phyloP scores from a whole-genome alignment of 148 eudicot genomes.

The Arctostaphylos glauca region DNA sequence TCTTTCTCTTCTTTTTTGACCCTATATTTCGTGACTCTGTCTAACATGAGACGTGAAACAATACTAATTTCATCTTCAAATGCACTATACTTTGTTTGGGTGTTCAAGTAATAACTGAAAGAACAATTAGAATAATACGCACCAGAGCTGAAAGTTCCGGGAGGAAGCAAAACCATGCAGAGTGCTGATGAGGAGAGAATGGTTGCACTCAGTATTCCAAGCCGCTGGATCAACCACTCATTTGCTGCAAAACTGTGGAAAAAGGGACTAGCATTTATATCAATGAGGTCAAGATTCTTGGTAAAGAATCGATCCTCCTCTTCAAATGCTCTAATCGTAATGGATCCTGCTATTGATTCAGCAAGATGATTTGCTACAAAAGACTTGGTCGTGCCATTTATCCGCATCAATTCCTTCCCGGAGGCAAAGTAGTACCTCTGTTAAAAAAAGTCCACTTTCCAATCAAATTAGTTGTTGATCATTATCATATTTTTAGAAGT shows the following conservation, averaged over 20 bases:
- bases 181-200: constrained; percentile 78
- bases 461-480: background rate
- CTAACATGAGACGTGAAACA: background rate
- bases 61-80: background rate
- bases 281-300: constrained; percentile 75
- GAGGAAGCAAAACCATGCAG: constrained; percentile 89
- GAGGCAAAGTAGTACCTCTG: constrained; percentile 79
- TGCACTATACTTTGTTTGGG: background rate
- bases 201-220: constrained; percentile 68
- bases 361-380: constrained; percentile 85
- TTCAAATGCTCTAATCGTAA: constrained; percentile 80
- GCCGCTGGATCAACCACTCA: constrained; percentile 87
- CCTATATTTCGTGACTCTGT: background rate
- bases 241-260: constrained; percentile 82
- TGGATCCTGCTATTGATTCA: constrained; percentile 77
- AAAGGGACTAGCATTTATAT: constrained; percentile 73
- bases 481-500: background rate
- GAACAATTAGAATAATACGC: background rate
- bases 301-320: constrained; percentile 79
- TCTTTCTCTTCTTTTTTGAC: background rate
- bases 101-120: background rate
- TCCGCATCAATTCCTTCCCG: constrained; percentile 84
- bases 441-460: background rate
- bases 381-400: constrained; percentile 92
- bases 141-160: constrained; percentile 91